phyloP scores from a whole-genome alignment of 129 eudicot species.

The Flaveria trinervia region DNA sequence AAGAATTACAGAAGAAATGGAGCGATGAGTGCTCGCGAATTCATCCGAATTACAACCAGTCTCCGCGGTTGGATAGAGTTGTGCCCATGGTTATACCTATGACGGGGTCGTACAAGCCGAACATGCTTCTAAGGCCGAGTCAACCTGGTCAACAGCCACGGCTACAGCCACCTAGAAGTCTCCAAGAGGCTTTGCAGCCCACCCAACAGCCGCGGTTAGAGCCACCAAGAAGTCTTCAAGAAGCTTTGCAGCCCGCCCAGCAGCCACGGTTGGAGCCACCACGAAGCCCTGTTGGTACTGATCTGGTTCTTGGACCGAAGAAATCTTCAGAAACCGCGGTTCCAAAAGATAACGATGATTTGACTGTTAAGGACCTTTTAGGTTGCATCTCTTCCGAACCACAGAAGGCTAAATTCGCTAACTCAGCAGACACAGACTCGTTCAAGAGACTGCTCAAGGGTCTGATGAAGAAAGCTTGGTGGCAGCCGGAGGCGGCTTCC shows the following conservation, averaged over 20 bases:
- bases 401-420: conserved; percentile 54
- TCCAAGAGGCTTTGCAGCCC: conserved; percentile 45
- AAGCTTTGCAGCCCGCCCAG: conserved; percentile 42
- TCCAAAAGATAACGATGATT: conserved; percentile 38
- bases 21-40: conserved; percentile 64
- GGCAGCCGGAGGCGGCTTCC: conserved; percentile 98
- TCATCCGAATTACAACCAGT: conserved; percentile 70
- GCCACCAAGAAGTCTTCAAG: conserved; percentile 47
- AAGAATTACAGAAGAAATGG: conserved; percentile 87
- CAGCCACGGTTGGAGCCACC: conserved; percentile 51
- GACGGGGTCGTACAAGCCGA: conserved; percentile 54
- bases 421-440: conserved; percentile 62
- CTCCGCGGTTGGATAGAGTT: conserved; percentile 40
- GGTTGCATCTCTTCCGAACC: conserved; percentile 80
- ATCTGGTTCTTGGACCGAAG: conserved; percentile 68
- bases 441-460: conserved; percentile 93
- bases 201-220: conserved; percentile 59
- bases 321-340: conserved; percentile 40
- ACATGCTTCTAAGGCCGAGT: conserved; percentile 43
- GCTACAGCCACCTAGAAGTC: conserved; percentile 47
- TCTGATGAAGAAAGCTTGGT: conserved; percentile 83
- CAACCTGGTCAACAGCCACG: conserved; percentile 62
- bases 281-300: conserved; percentile 74
- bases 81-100: conserved; percentile 52
- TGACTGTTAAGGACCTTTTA: conserved; percentile 59